phyloP scores from a whole-genome alignment of 2,329 filamentous ascomycete genomes.

The Ascochyta clinopodiicola region DNA sequence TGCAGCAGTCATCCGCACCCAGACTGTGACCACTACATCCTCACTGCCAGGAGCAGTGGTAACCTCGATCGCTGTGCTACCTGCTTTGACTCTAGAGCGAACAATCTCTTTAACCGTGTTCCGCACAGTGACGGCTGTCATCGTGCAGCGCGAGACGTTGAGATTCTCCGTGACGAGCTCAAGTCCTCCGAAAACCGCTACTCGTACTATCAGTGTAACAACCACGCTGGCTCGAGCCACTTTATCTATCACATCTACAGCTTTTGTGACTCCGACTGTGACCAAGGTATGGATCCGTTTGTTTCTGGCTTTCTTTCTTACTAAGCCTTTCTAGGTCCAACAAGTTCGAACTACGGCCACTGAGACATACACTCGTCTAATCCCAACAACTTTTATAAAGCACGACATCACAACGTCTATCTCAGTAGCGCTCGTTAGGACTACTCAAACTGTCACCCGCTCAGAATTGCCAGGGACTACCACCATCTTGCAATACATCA shows the following conservation, averaged over 20 bases:
- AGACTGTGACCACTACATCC: neutral
- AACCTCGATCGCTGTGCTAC: neutral
- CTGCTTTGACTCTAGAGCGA: neutral
- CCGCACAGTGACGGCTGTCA: neutral
- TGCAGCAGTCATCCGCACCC: neutral
- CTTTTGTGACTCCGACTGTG: neutral
- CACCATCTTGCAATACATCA: neutral
- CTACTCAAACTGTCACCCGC: neutral
- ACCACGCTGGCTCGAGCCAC: neutral
- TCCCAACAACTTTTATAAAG: neutral
- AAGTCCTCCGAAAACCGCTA: neutral
- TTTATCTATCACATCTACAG: neutral
- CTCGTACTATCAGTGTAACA: neutral
- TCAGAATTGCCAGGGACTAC: neutral
- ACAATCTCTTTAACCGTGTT: neutral
- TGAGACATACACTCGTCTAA: neutral
- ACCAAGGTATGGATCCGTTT: neutral
- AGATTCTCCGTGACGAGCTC: neutral
- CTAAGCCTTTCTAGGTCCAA: neutral
- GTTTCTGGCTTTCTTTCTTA: neutral
- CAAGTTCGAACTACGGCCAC: neutral
- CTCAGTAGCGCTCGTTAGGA: neutral
- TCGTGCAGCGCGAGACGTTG: neutral
- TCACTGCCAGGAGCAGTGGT: neutral
- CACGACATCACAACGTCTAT: neutral